A percentile compares a stretch with the other conserved stretches of the same genome.
phyloP scores from a whole-genome alignment of 169 alveolate species.

The Plasmodium billcollinsi region DNA sequence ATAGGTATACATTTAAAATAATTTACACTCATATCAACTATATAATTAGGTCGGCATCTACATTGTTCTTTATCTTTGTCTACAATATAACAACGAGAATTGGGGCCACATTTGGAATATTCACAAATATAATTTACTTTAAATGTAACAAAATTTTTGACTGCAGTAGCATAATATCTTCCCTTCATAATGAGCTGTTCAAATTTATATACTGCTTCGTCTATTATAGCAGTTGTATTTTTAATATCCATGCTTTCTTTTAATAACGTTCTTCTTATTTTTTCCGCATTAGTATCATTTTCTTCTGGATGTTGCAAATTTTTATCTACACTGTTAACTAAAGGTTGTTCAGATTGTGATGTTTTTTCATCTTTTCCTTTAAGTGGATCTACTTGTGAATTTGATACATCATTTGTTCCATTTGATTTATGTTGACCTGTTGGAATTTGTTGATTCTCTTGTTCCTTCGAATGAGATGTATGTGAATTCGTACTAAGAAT shows the following conservation, averaged over 20 bases:
- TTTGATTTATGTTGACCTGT: too few relatives aligned
- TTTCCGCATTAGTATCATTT: constrained; percentile 6
- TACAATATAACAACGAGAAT: constrained; percentile 69
- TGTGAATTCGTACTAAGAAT: too few relatives aligned
- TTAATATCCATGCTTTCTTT: constrained; percentile 29
- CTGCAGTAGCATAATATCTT: constrained; percentile 32
- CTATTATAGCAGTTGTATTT: constrained; percentile 30
- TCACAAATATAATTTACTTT: constrained; percentile 52
- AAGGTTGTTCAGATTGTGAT: too few relatives aligned
- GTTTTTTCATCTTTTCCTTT: too few relatives aligned
- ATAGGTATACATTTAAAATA: constrained; percentile 61
- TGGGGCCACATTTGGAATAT: constrained; percentile 67
- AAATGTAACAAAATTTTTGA: constrained; percentile 24
- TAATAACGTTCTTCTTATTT: constrained; percentile 14
- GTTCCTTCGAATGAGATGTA: too few relatives aligned
- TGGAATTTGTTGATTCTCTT: too few relatives aligned
- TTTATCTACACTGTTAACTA: too few relatives aligned
- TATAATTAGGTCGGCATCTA: constrained; percentile 58
- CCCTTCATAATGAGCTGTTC: constrained; percentile 31
- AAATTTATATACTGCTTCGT: constrained; percentile 24
- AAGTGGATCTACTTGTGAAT: too few relatives aligned
- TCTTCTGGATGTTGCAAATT: background rate
- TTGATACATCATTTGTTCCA: too few relatives aligned
- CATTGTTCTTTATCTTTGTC: constrained; percentile 67
- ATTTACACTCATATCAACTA: constrained; percentile 27